Evolutionary conservation across 2,329 filamentous ascomycete species (phyloP).

Genomic region (Exophiala sideris): DNA sequence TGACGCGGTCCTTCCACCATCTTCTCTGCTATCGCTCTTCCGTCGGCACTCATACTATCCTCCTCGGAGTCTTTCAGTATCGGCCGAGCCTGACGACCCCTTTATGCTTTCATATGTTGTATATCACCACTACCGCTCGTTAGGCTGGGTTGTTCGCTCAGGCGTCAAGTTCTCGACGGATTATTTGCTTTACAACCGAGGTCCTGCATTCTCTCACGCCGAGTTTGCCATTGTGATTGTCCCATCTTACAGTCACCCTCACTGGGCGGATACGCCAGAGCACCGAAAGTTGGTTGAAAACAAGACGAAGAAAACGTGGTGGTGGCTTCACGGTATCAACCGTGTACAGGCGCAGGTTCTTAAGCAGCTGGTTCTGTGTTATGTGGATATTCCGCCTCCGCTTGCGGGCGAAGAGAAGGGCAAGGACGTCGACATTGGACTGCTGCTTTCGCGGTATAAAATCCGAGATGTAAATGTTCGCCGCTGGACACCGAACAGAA

Average conservation of each 20-base stretch:
- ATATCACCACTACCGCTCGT: conserved; percentile 92
- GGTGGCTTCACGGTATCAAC: conserved; percentile 75
- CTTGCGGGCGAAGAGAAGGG: conserved; percentile 41
- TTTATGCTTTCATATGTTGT: conserved; percentile 85
- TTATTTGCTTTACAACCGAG: conserved; percentile 89
- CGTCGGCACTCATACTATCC: conserved; percentile 69
- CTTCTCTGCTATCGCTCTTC: conserved; percentile 63
- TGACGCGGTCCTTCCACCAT: conserved; percentile 46
- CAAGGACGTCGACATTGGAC: conserved; percentile 54
- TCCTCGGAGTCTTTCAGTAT: conserved; percentile 42
- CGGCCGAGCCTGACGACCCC: conserved; percentile 68
- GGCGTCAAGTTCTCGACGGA: conserved; percentile 95
- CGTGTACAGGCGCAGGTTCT: conserved; percentile 84
- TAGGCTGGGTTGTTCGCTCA: conserved; percentile 89
- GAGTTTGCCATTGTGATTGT: conserved; percentile 86
- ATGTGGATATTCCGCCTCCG: conserved; percentile 83
- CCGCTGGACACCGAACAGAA: conserved; percentile 82
- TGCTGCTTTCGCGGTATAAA: conserved; percentile 65
- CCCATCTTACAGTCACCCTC: conserved; percentile 71
- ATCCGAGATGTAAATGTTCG: conserved; percentile 77
- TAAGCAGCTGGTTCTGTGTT: conserved; percentile 85
- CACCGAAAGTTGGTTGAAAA: conserved; percentile 51
- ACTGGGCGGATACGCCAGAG: conserved; percentile 60
- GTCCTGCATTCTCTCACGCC: conserved; percentile 90
- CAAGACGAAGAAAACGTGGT: conserved; percentile 44